Base-by-base conservation (phyloP, 2,329 filamentous ascomycete genomes). In the Penicillium olsonii region DNA sequence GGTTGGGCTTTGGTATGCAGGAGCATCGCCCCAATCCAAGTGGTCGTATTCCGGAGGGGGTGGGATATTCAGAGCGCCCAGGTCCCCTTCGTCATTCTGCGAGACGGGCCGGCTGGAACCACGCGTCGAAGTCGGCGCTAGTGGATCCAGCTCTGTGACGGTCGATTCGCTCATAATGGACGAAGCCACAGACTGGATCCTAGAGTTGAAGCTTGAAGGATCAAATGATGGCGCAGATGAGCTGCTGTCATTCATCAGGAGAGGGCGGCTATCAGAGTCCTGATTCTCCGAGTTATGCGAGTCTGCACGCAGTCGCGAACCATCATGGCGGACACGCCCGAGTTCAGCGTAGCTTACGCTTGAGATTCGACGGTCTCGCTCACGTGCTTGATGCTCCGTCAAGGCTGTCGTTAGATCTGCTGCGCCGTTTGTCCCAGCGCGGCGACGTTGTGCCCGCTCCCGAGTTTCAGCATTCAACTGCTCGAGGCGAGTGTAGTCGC, bases 401-500 rank as follows among this genome's bases (percentile, higher is more conserved):
- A 78, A 59, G 27, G 74, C 70, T 48, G 47, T 72, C 2, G 68
- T 64, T 12, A 70, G 65, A 18, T 61, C 64, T 10, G 58, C 61
- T 45, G 65, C 55, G 35, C 60, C 53, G 57, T 62, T 65, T 59
- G 73, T 72, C 47, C 72, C 70, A 11, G 59, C 64, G 12, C 50
- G 55, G 9, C 54, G 60, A 42, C 54, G 59, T 26, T 50, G 60
- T 45, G 45, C 58, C n/a, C 53, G 74, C 2, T 70, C 71, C 31
- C 82, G 77, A 10, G 77, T 14, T 78, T 78, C 55, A 84, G 81
- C 44, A 69, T 69, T 44, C 76, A 94, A 73, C 33, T 84, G 78
- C 49, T 85, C 81, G n/a, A 95, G 72, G 1, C 87, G 83, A 2
- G 80, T 76, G n/a, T 68, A 68, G 69, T 95, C 90, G 42, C 87